Evolutionary conservation across 1,284 basidiomycete species (phyloP).

Genomic region (Sporisorium exsertum): DNA sequence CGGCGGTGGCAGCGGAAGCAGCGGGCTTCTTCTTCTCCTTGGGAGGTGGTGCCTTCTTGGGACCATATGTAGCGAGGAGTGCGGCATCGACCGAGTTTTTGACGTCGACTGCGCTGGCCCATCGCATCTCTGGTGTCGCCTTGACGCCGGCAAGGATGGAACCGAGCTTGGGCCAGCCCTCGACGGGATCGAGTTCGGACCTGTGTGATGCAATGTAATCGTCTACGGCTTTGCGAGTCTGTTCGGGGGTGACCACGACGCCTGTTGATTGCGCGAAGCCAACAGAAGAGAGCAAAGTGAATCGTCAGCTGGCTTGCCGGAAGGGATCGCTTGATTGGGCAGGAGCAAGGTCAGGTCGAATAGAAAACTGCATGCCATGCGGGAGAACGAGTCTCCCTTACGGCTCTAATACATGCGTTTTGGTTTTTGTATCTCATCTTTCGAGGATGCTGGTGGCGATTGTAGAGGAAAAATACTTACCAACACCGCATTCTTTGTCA

Average conservation of each 20-base stretch:
- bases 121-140: conserved; percentile 72
- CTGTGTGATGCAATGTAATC: conserved; percentile 73
- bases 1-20: conserved; percentile 22
- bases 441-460: conserved; percentile 16
- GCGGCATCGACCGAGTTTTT: conserved; percentile 86
- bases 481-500: conserved; percentile 85
- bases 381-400: conserved; percentile 28
- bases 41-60: conserved; percentile 63
- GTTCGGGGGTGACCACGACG: conserved; percentile 80
- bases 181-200: conserved; percentile 70
- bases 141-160: conserved; percentile 64
- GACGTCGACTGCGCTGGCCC: conserved; percentile 89
- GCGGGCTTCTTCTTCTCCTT: conserved; percentile 74
- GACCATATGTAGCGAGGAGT: conserved; percentile 82
- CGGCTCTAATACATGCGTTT: conserved; percentile 67
- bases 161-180: conserved; percentile 62
- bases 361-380: conserved; percentile 54
- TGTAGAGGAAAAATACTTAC: conserved; percentile 72
- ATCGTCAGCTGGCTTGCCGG: conserved; percentile 6
- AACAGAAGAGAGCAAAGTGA: background rate
- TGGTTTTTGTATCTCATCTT: conserved; percentile 55
- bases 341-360: conserved; percentile 40
- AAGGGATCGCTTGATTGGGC: background rate
- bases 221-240: conserved; percentile 77
- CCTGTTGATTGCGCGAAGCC: conserved; percentile 72